phyloP scores from a whole-genome alignment of 2,329 filamentous ascomycete species.

The Colletotrichum sp. region DNA sequence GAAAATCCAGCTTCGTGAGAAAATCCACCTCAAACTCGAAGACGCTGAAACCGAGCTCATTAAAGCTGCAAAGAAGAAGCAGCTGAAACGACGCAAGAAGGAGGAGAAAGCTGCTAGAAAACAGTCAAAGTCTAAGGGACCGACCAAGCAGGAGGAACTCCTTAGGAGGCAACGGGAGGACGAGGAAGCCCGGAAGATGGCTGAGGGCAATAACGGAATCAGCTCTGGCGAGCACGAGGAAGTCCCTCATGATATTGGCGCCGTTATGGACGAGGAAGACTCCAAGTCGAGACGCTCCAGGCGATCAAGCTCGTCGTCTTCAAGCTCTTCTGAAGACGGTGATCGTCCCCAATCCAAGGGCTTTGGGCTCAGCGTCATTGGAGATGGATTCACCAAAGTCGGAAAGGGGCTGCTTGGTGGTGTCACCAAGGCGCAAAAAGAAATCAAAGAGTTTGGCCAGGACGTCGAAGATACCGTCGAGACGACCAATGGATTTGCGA shows the following conservation, averaged over 20 bases:
- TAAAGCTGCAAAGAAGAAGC: constrained; percentile 76
- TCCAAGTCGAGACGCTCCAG: constrained; percentile 9
- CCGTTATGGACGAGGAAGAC: constrained; percentile 46
- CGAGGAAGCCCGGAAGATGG: constrained; percentile 54
- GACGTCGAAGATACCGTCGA: constrained; percentile 59
- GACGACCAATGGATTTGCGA: constrained; percentile 59
- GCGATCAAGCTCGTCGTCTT: constrained; percentile 11
- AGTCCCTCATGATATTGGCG: constrained; percentile 56
- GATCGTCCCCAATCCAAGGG: not conserved
- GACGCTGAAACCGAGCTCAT: constrained; percentile 85
- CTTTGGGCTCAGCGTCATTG: constrained; percentile 35
- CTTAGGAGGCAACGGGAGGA: constrained; percentile 55
- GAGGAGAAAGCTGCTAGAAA: constrained; percentile 70
- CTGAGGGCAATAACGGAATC: constrained; percentile 52
- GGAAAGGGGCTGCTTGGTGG: constrained; percentile 34
- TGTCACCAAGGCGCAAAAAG: constrained; percentile 48
- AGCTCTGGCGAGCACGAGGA: constrained; percentile 59
- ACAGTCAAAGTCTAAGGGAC: constrained; percentile 50
- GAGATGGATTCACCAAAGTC: constrained; percentile 54
- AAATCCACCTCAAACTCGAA: constrained; percentile 76
- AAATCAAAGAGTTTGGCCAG: constrained; percentile 51
- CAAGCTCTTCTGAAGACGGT: constrained; percentile 26
- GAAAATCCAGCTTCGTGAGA: constrained; percentile 79
- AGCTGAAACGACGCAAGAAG: constrained; percentile 71
- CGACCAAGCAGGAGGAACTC: constrained; percentile 56